These are phyloP conservation scores for Neocatenulostroma microsporum DNA, from an alignment of 2,329 filamentous ascomycete species.

Conservation along the genomic window DNA sequence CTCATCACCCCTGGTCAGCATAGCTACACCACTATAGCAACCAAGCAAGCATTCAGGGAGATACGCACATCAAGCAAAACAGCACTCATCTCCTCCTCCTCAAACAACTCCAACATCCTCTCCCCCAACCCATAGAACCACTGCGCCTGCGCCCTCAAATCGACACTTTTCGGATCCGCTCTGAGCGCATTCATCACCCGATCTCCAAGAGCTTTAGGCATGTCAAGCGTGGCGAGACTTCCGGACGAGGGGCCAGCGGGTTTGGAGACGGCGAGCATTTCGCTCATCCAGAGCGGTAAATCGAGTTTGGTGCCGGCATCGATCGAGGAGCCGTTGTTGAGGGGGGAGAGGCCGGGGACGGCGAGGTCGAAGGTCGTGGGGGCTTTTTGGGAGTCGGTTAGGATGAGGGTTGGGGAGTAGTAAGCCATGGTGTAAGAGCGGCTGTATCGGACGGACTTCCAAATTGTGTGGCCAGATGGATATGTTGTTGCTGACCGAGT, in stretches of 20 bases:
- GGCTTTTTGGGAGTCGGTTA: slow-evolving; percentile 88
- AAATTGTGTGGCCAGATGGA: no score
- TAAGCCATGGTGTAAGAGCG: slow-evolving; percentile 55
- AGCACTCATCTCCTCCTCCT: slow-evolving; percentile 72
- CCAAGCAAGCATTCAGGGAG: not conserved
- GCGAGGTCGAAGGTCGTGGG: slow-evolving; percentile 92
- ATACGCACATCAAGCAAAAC: slow-evolving; percentile 34
- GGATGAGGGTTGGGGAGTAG: slow-evolving; percentile 76
- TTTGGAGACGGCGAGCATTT: slow-evolving; percentile 70
- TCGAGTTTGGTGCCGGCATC: slow-evolving; percentile 72
- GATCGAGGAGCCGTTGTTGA: slow-evolving; percentile 65
- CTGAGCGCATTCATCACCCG: slow-evolving; percentile 83
- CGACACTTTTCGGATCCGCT: slow-evolving; percentile 78
- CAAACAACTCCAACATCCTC: slow-evolving; percentile 81
- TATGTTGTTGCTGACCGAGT: not conserved
- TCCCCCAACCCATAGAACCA: slow-evolving; percentile 85
- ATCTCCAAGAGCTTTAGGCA: slow-evolving; percentile 67
- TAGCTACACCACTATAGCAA: not conserved
- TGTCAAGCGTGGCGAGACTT: slow-evolving; percentile 69
- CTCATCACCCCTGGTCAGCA: not conserved
- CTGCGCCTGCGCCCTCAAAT: slow-evolving; percentile 71
- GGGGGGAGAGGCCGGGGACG: slow-evolving; percentile 75
- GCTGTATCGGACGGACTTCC: no score
- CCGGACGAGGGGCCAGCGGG: slow-evolving; percentile 34
- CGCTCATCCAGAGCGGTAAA: slow-evolving; percentile 87